Conservation (phyloP, 768 basidiomycete species). For the Naganishia friedmannii region DNA sequence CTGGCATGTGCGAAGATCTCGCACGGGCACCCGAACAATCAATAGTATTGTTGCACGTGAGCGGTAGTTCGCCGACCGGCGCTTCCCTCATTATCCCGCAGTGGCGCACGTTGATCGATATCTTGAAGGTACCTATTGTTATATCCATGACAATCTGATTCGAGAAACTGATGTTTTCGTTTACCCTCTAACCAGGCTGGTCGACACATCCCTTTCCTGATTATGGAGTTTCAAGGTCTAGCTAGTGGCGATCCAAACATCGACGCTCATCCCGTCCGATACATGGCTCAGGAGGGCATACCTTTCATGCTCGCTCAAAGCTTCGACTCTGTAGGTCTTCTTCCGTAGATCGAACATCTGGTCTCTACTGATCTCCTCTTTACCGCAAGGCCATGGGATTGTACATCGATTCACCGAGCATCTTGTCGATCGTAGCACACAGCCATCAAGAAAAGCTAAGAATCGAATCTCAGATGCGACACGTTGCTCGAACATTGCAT, state of each 20-base stretch:
- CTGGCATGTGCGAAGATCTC: conserved; percentile 46
- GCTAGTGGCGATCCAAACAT: conserved; percentile 43
- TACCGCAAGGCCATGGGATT: conserved; percentile 48
- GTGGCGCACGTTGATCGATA: conserved; percentile 44
- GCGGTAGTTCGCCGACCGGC: conserved; percentile 56
- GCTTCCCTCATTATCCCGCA: conserved; percentile 43
- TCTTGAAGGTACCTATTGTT: conserved; percentile 40
- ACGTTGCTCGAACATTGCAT: conserved; percentile 44
- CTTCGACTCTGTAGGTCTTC: conserved; percentile 46
- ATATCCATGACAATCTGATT: neutral
- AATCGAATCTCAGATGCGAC: conserved; percentile 49
- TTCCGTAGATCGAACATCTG: neutral
- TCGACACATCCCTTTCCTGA: conserved; percentile 43
- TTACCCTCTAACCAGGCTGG: conserved; percentile 46
- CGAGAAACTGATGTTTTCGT: neutral
- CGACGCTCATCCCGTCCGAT: conserved; percentile 47
- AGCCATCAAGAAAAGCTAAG: conserved; percentile 40
- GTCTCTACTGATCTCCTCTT: conserved; percentile 7
- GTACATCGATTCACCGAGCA: conserved; percentile 48
- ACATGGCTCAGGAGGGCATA: conserved; percentile 47
- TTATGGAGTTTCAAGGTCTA: conserved; percentile 48
- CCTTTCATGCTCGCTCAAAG: conserved; percentile 47
- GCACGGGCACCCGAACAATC: conserved; percentile 57
- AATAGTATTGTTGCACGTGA: conserved; percentile 67
- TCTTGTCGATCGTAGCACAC: conserved; percentile 48